phyloP scores from a whole-genome alignment of 164 flowering plant genomes.

The Warburgia ugandensis region DNA sequence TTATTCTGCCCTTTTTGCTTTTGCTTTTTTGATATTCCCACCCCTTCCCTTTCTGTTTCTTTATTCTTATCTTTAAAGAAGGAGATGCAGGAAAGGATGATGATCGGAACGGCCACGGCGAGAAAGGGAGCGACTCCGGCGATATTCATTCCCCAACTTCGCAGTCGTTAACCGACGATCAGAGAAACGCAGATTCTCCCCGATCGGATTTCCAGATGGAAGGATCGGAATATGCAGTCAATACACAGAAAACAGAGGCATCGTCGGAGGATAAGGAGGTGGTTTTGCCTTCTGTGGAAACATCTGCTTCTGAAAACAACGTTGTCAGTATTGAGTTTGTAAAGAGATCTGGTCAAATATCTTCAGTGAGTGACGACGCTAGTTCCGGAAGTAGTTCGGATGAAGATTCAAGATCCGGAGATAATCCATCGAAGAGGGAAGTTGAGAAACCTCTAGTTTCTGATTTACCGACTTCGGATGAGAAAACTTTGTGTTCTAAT shows the following conservation, averaged over 20 bases:
- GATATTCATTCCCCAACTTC: too few species aligned
- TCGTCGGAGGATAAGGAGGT: too few species aligned
- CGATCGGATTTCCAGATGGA: not conserved
- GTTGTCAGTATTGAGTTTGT: conserved; percentile 9
- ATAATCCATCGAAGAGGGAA: conserved; percentile 3
- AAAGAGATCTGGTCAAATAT: conserved; percentile 1
- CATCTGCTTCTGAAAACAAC: conserved; percentile 7
- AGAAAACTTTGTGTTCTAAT: too few species aligned
- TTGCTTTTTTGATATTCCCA: too few species aligned
- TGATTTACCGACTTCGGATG: too few species aligned
- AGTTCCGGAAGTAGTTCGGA: conserved; percentile 33
- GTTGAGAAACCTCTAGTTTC: too few species aligned
- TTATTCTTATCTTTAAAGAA: too few species aligned
- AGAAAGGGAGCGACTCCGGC: conserved; percentile 42
- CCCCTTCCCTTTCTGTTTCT: too few species aligned
- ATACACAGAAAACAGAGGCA: too few species aligned
- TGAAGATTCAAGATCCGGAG: conserved; percentile 7
- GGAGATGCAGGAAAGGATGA: conserved; percentile 22
- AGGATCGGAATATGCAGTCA: conserved; percentile 7
- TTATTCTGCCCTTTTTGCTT: not conserved
- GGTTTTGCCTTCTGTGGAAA: too few species aligned
- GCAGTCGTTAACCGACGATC: too few species aligned
- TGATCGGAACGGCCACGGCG: conserved; percentile 32
- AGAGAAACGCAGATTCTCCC: too few species aligned
- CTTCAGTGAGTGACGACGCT: conserved; percentile 1